Conservation (phyloP, 345 rosid species). For the Gossypium arboreum region DNA sequence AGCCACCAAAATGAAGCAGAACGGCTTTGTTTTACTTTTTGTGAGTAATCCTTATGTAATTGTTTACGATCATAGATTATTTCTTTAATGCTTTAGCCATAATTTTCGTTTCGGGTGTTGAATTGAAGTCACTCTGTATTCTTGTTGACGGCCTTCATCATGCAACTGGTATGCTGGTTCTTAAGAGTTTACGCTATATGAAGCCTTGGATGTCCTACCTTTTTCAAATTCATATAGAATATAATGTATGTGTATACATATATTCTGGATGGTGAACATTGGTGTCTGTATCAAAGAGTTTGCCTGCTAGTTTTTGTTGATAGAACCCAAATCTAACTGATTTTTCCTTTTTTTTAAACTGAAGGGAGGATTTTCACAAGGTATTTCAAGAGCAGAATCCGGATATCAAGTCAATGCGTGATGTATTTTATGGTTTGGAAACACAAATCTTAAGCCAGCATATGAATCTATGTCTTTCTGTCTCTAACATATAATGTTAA, state of each 20-base stretch:
- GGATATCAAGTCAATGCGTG: slow-evolving; percentile 80
- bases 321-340: not conserved
- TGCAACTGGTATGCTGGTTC: not conserved
- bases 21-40: slow-evolving; percentile 86
- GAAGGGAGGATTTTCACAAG: slow-evolving; percentile 84
- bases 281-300: not conserved
- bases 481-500: not conserved
- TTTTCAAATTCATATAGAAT: not conserved
- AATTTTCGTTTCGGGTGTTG: not conserved
- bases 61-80: not conserved
- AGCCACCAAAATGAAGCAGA: slow-evolving; percentile 23
- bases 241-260: not conserved
- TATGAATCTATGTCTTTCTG: not conserved
- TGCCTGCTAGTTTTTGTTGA: not conserved
- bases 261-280: not conserved
- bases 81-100: not conserved
- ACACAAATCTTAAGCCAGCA: not conserved
- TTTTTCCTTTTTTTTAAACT: slow-evolving; percentile 9
- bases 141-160: not conserved
- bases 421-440: slow-evolving; percentile 38
- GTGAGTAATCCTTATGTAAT: slow-evolving; percentile 35
- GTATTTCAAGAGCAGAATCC: slow-evolving; percentile 82
- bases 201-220: not conserved
- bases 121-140: not conserved
- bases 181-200: not conserved